Percentiles rank a stretch among this genome's conserved stretches.
phyloP scores from a whole-genome alignment of 2,329 filamentous ascomycete genomes.

The Onygenales sp. region DNA sequence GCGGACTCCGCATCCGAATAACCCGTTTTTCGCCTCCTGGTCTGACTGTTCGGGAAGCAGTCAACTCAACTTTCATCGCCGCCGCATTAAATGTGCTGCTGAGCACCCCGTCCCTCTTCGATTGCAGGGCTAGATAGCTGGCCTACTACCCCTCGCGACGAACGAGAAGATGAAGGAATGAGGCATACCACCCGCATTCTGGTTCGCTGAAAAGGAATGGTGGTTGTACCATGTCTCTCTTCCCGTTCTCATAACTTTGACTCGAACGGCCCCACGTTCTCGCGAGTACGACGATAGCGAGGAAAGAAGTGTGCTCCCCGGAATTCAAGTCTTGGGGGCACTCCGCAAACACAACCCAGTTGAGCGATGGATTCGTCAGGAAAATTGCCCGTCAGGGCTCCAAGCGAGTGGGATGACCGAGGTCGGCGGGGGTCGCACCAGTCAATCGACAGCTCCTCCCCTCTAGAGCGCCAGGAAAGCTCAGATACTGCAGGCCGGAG shows the following conservation, averaged over 20 bases:
- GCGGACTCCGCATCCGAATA: not conserved
- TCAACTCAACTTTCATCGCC: not conserved
- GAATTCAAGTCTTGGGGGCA: not conserved
- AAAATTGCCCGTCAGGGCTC: constrained; percentile 1
- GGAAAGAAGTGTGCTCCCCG: not conserved
- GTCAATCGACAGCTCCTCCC: not conserved
- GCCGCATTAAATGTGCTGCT: constrained; percentile 1
- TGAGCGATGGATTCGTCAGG: constrained; percentile 7
- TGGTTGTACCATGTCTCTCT: constrained; percentile 1
- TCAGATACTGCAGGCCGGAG: not conserved
- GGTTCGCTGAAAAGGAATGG: not conserved
- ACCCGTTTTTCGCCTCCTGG: not conserved
- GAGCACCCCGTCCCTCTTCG: not conserved
- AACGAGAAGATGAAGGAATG: not conserved
- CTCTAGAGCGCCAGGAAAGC: not conserved
- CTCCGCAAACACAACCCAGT: not conserved
- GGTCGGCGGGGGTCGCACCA: constrained; percentile 7
- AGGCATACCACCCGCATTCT: not conserved
- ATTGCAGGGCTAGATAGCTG: constrained; percentile 4
- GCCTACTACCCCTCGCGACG: constrained; percentile 1
- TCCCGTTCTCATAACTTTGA: not conserved
- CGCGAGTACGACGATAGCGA: not conserved
- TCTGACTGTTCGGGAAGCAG: not conserved
- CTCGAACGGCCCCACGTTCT: not conserved
- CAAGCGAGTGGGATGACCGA: constrained; percentile 10